phyloP scores from a whole-genome alignment of 495 filamentous ascomycete species.

The Trichoderma gamsii region DNA sequence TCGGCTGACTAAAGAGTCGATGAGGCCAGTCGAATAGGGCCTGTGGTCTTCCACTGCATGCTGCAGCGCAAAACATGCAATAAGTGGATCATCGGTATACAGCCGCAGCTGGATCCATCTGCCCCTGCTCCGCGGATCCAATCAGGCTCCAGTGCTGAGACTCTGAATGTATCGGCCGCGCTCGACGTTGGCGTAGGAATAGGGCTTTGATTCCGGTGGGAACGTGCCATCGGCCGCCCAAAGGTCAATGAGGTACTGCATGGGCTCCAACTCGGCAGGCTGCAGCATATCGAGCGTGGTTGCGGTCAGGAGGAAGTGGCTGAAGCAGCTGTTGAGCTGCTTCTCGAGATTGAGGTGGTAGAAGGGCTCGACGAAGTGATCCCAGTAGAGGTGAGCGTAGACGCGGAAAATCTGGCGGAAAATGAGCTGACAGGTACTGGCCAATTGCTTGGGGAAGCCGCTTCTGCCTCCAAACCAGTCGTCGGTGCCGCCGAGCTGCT shows the following conservation, averaged over 20 bases:
- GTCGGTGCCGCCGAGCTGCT: constrained; percentile 28
- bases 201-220: constrained; percentile 59
- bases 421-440: constrained; percentile 78
- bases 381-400: constrained; percentile 86
- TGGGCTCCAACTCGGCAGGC: constrained; percentile 81
- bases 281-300: constrained; percentile 76
- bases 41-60: too few species aligned
- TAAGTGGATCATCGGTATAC: background rate
- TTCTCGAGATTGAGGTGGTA: constrained; percentile 78
- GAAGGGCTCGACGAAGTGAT: constrained; percentile 74
- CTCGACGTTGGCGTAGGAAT: constrained; percentile 47
- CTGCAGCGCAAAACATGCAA: background rate
- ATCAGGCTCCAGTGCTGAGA: background rate
- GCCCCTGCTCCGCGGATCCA: background rate
- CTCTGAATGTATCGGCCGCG: constrained; percentile 24
- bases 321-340: constrained; percentile 90
- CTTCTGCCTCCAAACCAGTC: constrained; percentile 81
- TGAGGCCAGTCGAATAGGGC: too few species aligned
- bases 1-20: too few species aligned
- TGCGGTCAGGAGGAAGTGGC: constrained; percentile 84
- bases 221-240: constrained; percentile 82
- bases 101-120: background rate
- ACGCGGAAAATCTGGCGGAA: constrained; percentile 97
- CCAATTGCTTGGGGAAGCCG: constrained; percentile 80
- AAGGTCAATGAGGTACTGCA: constrained; percentile 85